Conservation (phyloP, 805 yeast species). For the Lipomyces orientalis region DNA sequence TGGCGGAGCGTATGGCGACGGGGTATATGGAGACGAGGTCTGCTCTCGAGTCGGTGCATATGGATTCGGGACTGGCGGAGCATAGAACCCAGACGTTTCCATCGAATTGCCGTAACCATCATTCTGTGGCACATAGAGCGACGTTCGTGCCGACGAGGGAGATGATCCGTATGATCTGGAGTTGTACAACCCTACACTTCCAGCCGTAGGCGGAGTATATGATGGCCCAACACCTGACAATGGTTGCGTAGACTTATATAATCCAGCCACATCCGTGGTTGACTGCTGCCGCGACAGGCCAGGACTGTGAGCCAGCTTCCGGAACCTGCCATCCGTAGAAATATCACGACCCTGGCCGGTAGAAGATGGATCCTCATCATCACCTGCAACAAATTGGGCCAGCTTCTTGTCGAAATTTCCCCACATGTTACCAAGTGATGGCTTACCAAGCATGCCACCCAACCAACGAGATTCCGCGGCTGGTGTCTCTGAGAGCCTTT, state of each 20-base stretch:
- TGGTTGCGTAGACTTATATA: neutral
- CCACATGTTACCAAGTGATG: conserved; percentile 78
- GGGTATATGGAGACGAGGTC: conserved; percentile 23
- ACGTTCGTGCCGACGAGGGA: conserved; percentile 8
- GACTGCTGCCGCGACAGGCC: conserved; percentile 32
- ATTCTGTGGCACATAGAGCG: conserved; percentile 5
- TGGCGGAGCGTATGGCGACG: conserved; percentile 7
- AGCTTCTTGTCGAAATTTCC: conserved; percentile 83
- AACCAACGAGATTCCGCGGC: conserved; percentile 67
- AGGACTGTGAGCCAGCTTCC: conserved; percentile 42
- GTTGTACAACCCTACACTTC: neutral
- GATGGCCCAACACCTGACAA: neutral
- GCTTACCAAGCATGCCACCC: conserved; percentile 56
- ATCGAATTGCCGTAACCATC: neutral
- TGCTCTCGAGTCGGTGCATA: conserved; percentile 22
- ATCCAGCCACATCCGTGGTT: conserved; percentile 18
- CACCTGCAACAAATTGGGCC: conserved; percentile 84
- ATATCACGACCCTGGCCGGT: conserved; percentile 35
- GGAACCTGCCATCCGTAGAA: conserved; percentile 39
- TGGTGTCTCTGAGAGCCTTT: conserved; percentile 45
- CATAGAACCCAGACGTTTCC: conserved; percentile 1
- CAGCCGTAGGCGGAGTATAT: conserved; percentile 5
- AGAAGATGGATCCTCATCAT: conserved; percentile 53
- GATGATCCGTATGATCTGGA: conserved; percentile 19
- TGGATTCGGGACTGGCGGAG: conserved; percentile 10